phyloP scores from a whole-genome alignment of 495 filamentous ascomycete genomes.

The Penicillium chermesinum region DNA sequence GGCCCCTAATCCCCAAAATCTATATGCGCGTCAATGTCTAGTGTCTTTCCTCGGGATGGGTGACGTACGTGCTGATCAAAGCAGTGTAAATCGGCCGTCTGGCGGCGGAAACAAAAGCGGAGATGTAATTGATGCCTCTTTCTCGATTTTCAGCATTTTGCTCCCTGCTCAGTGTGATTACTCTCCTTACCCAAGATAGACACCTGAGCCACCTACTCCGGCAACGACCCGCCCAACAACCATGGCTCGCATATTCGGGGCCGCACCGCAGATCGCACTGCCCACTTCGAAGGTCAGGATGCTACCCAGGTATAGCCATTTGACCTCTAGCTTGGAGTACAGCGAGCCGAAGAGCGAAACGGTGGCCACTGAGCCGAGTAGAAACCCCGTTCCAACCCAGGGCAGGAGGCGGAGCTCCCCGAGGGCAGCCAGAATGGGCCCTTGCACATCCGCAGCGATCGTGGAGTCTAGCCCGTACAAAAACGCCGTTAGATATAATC shows the following conservation, averaged over 20 bases:
- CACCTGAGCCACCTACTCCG: slow-evolving; percentile 42
- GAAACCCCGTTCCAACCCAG: slow-evolving; percentile 24
- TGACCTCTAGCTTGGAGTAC: slow-evolving; percentile 20
- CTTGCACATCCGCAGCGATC: slow-evolving; percentile 38
- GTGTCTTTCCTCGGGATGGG: too few relatives aligned
- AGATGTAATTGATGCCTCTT: too few relatives aligned
- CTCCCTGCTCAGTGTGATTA: too few relatives aligned
- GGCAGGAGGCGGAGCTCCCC: slow-evolving; percentile 15
- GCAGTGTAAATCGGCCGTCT: slow-evolving; percentile 10
- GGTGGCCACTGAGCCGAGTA: slow-evolving; percentile 10
- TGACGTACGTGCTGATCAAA: too few relatives aligned
- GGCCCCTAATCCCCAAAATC: slow-evolving; percentile 44
- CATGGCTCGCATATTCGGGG: slow-evolving; percentile 41
- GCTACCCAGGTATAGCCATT: slow-evolving; percentile 37
- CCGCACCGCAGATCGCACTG: slow-evolving; percentile 47
- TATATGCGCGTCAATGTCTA: neutral
- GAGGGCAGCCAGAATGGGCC: slow-evolving; percentile 19
- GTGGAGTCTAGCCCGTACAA: slow-evolving; percentile 26
- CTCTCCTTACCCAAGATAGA: slow-evolving; percentile 55
- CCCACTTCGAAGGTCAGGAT: slow-evolving; percentile 43
- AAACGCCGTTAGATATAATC: neutral
- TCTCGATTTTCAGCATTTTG: too few relatives aligned
- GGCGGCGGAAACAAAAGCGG: slow-evolving; percentile 39
- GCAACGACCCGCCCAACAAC: slow-evolving; percentile 43
- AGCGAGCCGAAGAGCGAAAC: slow-evolving; percentile 27